phyloP scores from a whole-genome alignment of 306 rosid species.

The Oxytropis ochrocephala region DNA sequence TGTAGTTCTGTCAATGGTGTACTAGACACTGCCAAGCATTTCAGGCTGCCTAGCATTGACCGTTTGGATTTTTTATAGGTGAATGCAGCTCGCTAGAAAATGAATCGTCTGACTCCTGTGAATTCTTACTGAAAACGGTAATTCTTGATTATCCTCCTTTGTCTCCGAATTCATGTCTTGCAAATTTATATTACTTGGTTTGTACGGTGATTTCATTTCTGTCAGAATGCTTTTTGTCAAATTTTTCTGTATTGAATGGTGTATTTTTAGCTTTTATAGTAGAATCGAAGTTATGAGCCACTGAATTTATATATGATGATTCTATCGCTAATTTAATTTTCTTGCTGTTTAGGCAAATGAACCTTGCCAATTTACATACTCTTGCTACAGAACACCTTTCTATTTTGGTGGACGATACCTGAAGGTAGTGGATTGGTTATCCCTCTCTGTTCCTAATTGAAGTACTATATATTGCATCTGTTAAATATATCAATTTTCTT shows the following conservation, averaged over 20 bases:
- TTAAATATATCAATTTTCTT: neutral
- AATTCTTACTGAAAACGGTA: constrained; percentile 39
- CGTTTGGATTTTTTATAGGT: constrained; percentile 23
- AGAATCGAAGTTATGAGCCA: neutral
- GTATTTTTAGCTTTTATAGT: constrained; percentile 1
- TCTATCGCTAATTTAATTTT: constrained; percentile 10
- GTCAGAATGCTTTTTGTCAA: constrained; percentile 12
- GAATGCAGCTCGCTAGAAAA: constrained; percentile 34
- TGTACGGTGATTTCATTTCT: neutral
- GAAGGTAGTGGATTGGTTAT: constrained; percentile 41
- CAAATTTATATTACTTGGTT: constrained; percentile 1
- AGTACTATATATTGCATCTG: neutral
- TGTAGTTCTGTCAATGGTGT: constrained; percentile 17
- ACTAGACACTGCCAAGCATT: constrained; percentile 12
- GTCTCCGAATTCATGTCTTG: neutral
- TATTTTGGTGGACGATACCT: constrained; percentile 87
- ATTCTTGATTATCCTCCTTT: neutral
- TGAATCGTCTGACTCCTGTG: constrained; percentile 30
- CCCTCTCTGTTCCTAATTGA: constrained; percentile 14
- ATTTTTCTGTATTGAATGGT: neutral
- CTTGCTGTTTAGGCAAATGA: constrained; percentile 39
- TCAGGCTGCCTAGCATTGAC: constrained; percentile 23
- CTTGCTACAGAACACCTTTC: constrained; percentile 45
- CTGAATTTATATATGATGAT: neutral
- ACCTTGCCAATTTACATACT: constrained; percentile 53